Base-by-base conservation (phyloP, 1,284 basidiomycete genomes). In the Irpex lacteus region DNA sequence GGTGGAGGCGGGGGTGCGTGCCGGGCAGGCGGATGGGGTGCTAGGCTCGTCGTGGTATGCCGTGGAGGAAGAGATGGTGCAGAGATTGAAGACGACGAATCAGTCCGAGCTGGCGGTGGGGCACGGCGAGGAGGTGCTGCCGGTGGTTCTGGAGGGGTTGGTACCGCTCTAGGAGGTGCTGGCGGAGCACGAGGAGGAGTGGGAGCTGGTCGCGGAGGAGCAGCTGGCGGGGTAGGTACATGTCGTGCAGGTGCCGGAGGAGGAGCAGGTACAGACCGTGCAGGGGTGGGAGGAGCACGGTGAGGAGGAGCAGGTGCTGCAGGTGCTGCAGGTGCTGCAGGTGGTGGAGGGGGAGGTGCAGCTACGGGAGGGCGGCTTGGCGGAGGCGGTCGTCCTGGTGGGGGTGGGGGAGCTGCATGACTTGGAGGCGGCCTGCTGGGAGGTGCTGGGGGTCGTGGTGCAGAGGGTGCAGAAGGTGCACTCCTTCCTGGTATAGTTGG, bases 401-500 rank as follows among this genome's bases (percentile, higher is more conserved):
- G 75, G 11, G 70, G 47, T 1, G 64, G 55, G 0, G 66, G 61
- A 11, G 66, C 61, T 54, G 61, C 64, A 59, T 53, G 54, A 61
- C 54, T 60, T 21, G 63, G 63, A 7, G 75, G 61, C 15, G 65
- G 71, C 47, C 74, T 74, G 6, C 68, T 67, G 34, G 78, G 75
- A 4, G 77, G 75, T 19, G 72, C 69, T 0, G 72, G 74, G 9
- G 74, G 70, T 57, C 76, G 67, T 26, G 74, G 69, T 47, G 73
- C 70, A 49, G 78, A 67, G 26, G 77, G 65, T 32, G 78, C 71
- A 2, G 78, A 67, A 32, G 77, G 65, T 32, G 78, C 71, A 2
- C 72, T 71, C 61, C 80, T 76, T 50, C 84, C 80, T 2, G 91
- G 88, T 57, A 94, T 80, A 1, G 82, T 77, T 0, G 92, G 91